Evolutionary conservation across 2,329 filamentous ascomycete species (phyloP).

Genomic region (Aspergillus sp.): DNA sequence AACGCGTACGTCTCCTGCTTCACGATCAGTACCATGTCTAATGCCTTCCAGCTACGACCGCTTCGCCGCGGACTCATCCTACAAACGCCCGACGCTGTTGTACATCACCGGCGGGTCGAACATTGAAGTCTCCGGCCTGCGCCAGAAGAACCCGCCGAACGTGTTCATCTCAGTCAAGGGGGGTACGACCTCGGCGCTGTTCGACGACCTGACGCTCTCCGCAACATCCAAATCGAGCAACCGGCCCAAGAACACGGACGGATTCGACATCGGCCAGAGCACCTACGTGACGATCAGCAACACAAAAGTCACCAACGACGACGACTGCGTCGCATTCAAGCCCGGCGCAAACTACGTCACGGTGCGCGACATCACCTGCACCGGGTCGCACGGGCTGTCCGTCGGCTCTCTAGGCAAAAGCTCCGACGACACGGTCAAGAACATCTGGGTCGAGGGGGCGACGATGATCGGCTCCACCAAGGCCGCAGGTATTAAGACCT

Average conservation of each 20-base stretch:
- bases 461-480: conserved; percentile 44
- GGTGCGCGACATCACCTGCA: conserved; percentile 44
- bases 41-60: conserved; percentile 28
- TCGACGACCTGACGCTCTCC: conserved; percentile 37
- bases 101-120: conserved; percentile 40
- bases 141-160: conserved; percentile 44
- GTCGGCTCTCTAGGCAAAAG: conserved; percentile 47
- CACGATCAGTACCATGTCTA: neutral
- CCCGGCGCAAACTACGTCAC: conserved; percentile 39
- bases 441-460: conserved; percentile 41
- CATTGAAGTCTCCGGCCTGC: conserved; percentile 38
- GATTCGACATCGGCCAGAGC: conserved; percentile 42
- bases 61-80: conserved; percentile 39
- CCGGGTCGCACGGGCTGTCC: conserved; percentile 47
- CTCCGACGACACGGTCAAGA: conserved; percentile 41
- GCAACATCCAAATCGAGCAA: conserved; percentile 41
- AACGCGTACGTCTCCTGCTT: conserved; percentile 22
- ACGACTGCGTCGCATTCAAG: conserved; percentile 49
- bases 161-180: conserved; percentile 45
- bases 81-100: conserved; percentile 41
- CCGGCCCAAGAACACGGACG: conserved; percentile 43
- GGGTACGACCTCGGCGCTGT: conserved; percentile 33
- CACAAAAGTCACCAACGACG: conserved; percentile 40
- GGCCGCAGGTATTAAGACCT: conserved; percentile 48
- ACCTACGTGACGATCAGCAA: conserved; percentile 37